Evolutionary conservation across 192 early-diverging fungal genomes (phyloP), one percentile per base, ranked within the genome.

Genomic region (Coemansia sp.): DNA sequence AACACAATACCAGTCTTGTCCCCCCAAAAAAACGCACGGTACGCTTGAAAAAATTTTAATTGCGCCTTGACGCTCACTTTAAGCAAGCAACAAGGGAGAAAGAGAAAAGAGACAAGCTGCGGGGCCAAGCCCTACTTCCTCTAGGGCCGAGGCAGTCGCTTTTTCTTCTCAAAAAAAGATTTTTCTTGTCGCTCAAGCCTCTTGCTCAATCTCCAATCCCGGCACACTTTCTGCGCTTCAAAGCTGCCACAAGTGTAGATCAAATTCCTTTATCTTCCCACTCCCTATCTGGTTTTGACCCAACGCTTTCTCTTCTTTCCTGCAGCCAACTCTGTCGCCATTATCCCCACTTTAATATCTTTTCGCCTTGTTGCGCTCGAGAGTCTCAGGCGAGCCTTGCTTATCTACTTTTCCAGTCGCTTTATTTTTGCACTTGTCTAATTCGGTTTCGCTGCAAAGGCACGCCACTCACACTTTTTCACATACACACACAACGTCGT

Each of bases 281-380:
- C 53, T 27, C 53, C 29, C 53, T 36, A 36, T 36, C 34, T 36
- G 7, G 13, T 29, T 29, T 57, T 57, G 27, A 33, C 24, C 53
- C 53, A 29, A 57, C 53, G 46, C 11, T 57, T 57, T 57, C 33
- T 33, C 24, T 16, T 53, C 20, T 27, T 10, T 53, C 24, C 50
- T 53, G 50, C 50, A 27, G 3, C 24, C 20, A 53, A 27, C 50
- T 53, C 50, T 53, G 50, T 53, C 50, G 50, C 50, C n/a, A 15
- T n/a, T 53, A 53, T 53, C 50, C 43, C 43, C 15, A 16, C 15
- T 60, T 33, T 60, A 57, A 34, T 61, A 50, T 64, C 65, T 68
- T 31, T 52, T 31, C 64, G 24, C 1, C 24, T 24, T 24, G 24
- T 46, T 64, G 22, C 22, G 38, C 8, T 1, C 34, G 20, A 18